phyloP scores from a whole-genome alignment of 1,139 yeast genomes.

The Protomyces arabidopsidicola region DNA sequence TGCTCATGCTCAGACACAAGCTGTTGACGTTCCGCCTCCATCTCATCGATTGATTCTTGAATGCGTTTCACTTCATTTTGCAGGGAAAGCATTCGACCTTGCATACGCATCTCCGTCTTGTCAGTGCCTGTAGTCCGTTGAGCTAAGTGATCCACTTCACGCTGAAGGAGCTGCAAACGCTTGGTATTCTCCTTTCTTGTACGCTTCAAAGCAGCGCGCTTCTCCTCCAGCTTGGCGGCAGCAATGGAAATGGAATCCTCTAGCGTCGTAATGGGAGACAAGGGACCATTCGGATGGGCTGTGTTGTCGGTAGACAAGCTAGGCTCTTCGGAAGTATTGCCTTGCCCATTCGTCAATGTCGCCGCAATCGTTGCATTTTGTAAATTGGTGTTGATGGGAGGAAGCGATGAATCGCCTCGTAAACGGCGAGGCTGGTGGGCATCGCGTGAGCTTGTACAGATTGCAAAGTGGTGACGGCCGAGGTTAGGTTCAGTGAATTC shows the following conservation, averaged over 20 bases:
- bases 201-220: constrained; percentile 1
- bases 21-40: constrained; percentile 6
- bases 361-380: background rate
- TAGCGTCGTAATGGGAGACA: constrained; percentile 15
- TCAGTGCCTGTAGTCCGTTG: constrained; percentile 5
- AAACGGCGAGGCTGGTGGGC: background rate
- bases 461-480: constrained; percentile 1
- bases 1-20: background rate
- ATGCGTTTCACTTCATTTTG: constrained; percentile 17
- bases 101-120: constrained; percentile 16
- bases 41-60: constrained; percentile 23
- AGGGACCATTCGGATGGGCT: background rate
- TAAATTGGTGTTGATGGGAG: background rate
- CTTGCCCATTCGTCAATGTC: background rate
- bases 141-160: constrained; percentile 15
- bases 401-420: background rate
- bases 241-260: constrained; percentile 21
- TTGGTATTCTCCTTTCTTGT: constrained; percentile 25
- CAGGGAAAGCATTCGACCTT: constrained; percentile 21
- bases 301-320: background rate
- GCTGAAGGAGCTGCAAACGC: constrained; percentile 9
- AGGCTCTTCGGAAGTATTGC: background rate
- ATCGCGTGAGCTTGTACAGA: constrained; percentile 8
- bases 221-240: constrained; percentile 3
- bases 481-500: background rate